Conservation (phyloP, 768 basidiomycete genomes). For the Chalciporus pseudorubinellus region DNA sequence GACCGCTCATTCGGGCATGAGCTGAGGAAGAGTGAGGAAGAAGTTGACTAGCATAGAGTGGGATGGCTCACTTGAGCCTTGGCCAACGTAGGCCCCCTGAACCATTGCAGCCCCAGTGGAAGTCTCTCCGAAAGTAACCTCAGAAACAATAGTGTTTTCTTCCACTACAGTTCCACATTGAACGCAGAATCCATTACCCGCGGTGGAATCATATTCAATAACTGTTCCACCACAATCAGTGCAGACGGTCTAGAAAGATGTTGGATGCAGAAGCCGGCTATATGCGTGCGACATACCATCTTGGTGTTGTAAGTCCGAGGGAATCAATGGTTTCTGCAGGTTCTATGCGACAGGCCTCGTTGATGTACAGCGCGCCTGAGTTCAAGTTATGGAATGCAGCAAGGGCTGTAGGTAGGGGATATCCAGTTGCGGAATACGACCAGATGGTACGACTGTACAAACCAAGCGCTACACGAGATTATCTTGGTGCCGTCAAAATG, state of each 20-base stretch:
- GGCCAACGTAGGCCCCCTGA: slow-evolving; percentile 88
- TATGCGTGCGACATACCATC: slow-evolving; percentile 16
- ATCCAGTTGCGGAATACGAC: too few relatives aligned
- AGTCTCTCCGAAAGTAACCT: slow-evolving; percentile 94
- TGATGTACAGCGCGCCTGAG: too few relatives aligned
- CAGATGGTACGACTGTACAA: too few relatives aligned
- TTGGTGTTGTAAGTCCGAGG: background rate
- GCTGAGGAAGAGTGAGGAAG: slow-evolving; percentile 42
- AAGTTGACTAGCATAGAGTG: background rate
- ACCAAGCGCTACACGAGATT: too few relatives aligned
- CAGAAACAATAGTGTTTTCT: slow-evolving; percentile 91
- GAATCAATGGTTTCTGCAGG: background rate
- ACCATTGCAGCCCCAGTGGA: slow-evolving; percentile 92
- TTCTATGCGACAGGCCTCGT: too few relatives aligned
- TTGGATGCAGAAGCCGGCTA: background rate
- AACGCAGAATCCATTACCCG: slow-evolving; percentile 83
- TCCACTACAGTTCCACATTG: slow-evolving; percentile 88
- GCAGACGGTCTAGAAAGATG: slow-evolving; percentile 52
- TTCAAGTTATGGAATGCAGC: too few relatives aligned
- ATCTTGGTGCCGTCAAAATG: too few relatives aligned
- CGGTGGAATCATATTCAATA: slow-evolving; percentile 81
- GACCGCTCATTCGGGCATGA: slow-evolving; percentile 77
- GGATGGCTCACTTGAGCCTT: slow-evolving; percentile 76
- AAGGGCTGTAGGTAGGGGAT: too few relatives aligned
- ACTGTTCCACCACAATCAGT: slow-evolving; percentile 79